Percentiles rank a stretch among this genome's conserved stretches.
Conservation (phyloP, 139 green algal species). For the Haematococcus sp. region DNA sequence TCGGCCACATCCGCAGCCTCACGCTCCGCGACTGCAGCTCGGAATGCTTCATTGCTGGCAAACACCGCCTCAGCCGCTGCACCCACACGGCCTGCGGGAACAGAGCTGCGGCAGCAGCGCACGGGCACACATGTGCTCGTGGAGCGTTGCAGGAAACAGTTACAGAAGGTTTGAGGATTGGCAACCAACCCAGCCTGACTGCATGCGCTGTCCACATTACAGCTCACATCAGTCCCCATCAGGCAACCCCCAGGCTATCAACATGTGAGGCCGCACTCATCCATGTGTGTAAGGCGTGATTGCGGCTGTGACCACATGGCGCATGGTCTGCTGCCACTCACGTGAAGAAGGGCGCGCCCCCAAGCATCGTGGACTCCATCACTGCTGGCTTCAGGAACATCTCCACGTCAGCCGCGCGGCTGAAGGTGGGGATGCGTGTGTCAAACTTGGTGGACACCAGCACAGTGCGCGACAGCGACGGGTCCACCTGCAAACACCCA, state of each 20-base stretch:
- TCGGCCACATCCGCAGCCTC: constrained; percentile 71
- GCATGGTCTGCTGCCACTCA: no score
- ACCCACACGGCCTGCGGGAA: constrained; percentile 87
- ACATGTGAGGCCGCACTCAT: no score
- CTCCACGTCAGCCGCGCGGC: constrained; percentile 80
- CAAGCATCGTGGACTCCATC: constrained; percentile 77
- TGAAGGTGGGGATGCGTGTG: constrained; percentile 92
- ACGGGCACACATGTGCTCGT: no score
- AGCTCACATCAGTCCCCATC: no score
- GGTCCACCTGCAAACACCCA: constrained; percentile 71
- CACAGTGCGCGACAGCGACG: constrained; percentile 83
- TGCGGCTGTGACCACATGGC: no score
- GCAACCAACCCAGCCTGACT: neutral
- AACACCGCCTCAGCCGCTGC: constrained; percentile 73
- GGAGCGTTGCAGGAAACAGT: no score
- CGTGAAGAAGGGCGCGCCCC: constrained; percentile 92
- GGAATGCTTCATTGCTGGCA: constrained; percentile 89
- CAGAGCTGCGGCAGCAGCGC: constrained; percentile 58
- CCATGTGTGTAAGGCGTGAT: no score
- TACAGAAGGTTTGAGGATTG: no score
- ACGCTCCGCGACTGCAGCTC: constrained; percentile 70
- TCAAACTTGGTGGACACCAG: constrained; percentile 96
- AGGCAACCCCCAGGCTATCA: no score
- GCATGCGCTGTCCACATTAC: no score
- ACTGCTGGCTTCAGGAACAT: constrained; percentile 79